Evolutionary conservation across 1,284 basidiomycete genomes (phyloP).

Genomic region (Takashimella koratensis): DNA sequence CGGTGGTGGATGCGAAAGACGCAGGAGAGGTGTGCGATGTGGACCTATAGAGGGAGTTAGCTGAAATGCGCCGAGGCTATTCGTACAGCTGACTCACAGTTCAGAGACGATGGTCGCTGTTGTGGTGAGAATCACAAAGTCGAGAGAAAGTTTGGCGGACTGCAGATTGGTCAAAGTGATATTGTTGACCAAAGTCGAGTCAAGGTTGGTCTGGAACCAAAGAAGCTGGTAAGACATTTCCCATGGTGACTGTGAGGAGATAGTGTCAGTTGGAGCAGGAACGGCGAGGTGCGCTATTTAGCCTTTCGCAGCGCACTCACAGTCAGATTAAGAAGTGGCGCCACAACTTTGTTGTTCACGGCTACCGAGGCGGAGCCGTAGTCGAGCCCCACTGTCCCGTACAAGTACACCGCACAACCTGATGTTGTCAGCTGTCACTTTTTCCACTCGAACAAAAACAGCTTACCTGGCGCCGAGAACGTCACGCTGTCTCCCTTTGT

Average conservation of each 20-base stretch:
- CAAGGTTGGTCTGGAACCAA: constrained; percentile 30
- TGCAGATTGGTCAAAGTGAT: constrained; percentile 32
- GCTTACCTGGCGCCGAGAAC: constrained; percentile 27
- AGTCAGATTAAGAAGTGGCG: constrained; percentile 23
- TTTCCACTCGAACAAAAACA: not conserved
- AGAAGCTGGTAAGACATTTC: constrained; percentile 26
- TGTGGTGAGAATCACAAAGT: constrained; percentile 31
- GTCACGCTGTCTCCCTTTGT: constrained; percentile 14
- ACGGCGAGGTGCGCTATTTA: not conserved
- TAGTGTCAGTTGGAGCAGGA: no score
- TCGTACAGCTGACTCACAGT: constrained; percentile 22
- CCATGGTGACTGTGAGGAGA: constrained; percentile 35
- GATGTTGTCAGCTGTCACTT: not conserved
- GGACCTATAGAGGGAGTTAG: no score
- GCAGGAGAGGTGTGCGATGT: not conserved
- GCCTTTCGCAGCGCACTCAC: constrained; percentile 11
- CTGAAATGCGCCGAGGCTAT: no score
- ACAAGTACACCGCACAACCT: constrained; percentile 34
- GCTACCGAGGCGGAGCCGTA: constrained; percentile 27
- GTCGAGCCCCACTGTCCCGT: constrained; percentile 31
- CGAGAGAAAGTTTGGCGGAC: constrained; percentile 24
- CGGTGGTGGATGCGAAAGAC: constrained; percentile 16
- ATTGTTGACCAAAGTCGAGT: constrained; percentile 7
- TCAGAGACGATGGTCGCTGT: constrained; percentile 12
- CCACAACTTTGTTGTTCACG: constrained; percentile 23